These are phyloP conservation scores for Leishmania tropica DNA, from an alignment of 208 protist species.

Conservation along the genomic window DNA sequence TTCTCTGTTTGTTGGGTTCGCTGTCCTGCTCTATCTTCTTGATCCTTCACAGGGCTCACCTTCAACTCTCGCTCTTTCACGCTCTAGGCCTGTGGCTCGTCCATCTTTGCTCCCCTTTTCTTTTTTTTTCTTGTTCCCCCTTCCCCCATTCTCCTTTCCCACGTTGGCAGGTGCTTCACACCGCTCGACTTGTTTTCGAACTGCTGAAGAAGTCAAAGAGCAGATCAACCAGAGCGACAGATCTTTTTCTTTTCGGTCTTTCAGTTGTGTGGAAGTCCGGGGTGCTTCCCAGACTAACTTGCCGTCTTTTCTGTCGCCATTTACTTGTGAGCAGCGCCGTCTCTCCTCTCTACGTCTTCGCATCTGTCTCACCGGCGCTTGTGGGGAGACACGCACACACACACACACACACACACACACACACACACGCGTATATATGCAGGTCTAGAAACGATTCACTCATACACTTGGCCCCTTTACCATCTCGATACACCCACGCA, in stretches of 20 bases:
- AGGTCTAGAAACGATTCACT: neutral
- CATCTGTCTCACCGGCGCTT: neutral
- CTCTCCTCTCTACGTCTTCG: neutral
- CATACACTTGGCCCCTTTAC: neutral
- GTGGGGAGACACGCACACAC: slow-evolving; percentile 4
- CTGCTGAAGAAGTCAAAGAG: neutral
- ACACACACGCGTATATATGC: slow-evolving; percentile 11
- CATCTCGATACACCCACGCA: slow-evolving; percentile 2
- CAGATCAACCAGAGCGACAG: neutral
- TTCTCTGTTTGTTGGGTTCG: neutral
- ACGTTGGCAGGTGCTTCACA: neutral
- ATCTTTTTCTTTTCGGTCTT: slow-evolving; percentile 5
- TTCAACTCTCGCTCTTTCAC: neutral
- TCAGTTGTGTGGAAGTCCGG: neutral
- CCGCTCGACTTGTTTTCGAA: neutral
- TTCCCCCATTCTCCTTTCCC: neutral
- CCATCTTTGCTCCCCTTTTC: neutral
- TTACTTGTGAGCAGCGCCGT: neutral
- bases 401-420: slow-evolving; percentile 15
- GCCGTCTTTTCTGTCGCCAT: neutral
- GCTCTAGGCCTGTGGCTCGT: neutral
- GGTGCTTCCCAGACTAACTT: neutral
- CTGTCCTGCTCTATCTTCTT: neutral
- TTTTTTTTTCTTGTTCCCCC: neutral
- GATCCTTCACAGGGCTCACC: neutral